Conservation (phyloP, 129 eudicot genomes). For the Saussurea involucrata region DNA sequence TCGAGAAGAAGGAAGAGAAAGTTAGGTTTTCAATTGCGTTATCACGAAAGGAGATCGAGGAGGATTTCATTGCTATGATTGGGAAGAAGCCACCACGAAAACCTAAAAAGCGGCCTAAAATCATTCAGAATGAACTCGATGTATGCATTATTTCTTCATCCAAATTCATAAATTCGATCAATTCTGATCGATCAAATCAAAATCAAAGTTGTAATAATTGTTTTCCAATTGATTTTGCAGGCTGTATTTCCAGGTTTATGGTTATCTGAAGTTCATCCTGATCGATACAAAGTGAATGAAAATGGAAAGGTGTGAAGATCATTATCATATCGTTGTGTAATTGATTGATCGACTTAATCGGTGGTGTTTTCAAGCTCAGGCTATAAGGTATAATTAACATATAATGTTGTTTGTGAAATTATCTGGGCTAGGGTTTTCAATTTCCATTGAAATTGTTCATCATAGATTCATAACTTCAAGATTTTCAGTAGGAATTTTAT, state of each 20-base stretch:
- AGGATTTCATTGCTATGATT: constrained; percentile 50
- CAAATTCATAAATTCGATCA: not conserved
- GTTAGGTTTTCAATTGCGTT: constrained; percentile 48
- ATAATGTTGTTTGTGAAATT: constrained; percentile 20
- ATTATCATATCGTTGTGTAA: not conserved
- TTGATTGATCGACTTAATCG: not conserved
- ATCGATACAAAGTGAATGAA: constrained; percentile 62
- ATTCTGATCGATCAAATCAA: not conserved
- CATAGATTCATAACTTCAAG: not conserved
- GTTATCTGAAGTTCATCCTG: constrained; percentile 55
- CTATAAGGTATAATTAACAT: constrained; percentile 7
- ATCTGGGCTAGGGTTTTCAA: not conserved
- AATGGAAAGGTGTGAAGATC: constrained; percentile 22
- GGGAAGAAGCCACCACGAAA: constrained; percentile 50
- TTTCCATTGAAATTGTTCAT: not conserved
- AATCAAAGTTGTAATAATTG: not conserved
- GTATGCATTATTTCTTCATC: constrained; percentile 19
- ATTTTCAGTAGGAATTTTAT: not conserved
- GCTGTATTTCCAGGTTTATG: constrained; percentile 53
- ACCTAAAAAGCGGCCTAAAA: constrained; percentile 49
- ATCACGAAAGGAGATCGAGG: constrained; percentile 61
- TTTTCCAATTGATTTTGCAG: constrained; percentile 40
- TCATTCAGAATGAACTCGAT: constrained; percentile 49
- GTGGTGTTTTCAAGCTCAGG: not conserved
- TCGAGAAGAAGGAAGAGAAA: constrained; percentile 47